Evolutionary conservation across 306 rosid species (phyloP), one percentile per base, ranked within the genome.

Genomic region (Malus asiatica): DNA sequence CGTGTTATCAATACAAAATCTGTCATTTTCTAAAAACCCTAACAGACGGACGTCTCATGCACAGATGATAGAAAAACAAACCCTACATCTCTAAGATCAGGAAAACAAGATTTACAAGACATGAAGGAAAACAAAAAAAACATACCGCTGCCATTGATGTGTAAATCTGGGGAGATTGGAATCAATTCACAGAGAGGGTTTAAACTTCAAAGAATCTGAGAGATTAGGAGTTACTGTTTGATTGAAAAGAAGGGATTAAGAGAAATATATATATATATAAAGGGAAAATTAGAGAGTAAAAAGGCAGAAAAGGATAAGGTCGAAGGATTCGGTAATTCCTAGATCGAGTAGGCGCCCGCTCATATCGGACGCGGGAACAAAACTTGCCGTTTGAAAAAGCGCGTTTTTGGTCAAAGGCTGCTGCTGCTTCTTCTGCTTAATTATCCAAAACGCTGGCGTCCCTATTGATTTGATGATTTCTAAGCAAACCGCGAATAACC

Each of bases 321-420:
- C 75, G 18, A n/a, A 27, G 2, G 68, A 16, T 60, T 80, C 78
- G 59, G 16, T 27, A 16, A 44, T 35, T 40, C 23, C 68, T 8
- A 64, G 23, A 64, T 27, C 15, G 62, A 72, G 78, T 71, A 22
- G 33, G 38, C 63, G 69, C 64, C 45, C 45, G 82, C 85, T 80
- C 75, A 77, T 82, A 73, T 66, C 64, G 20, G 55, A 79, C 87
- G 60, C 83, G 79, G 72, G 7, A 74, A 25, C 62, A 33, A 33
- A 30, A 10, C 4, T 4, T 44, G 59, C n/a, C 59, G 77, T 73
- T 73, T 61, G 51, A 66, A 11, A 66, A 35, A 66, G 29, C 70
- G 70, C 29, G 51, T 66, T 38, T 18, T 20, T 35, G 70, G 48
- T 66, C 51, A 35, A 62, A 3, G 40, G 20, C 55, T 5, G 6